Evolutionary conservation across 331 rosid genomes (phyloP).

Genomic region (Prunus yedoensis): DNA sequence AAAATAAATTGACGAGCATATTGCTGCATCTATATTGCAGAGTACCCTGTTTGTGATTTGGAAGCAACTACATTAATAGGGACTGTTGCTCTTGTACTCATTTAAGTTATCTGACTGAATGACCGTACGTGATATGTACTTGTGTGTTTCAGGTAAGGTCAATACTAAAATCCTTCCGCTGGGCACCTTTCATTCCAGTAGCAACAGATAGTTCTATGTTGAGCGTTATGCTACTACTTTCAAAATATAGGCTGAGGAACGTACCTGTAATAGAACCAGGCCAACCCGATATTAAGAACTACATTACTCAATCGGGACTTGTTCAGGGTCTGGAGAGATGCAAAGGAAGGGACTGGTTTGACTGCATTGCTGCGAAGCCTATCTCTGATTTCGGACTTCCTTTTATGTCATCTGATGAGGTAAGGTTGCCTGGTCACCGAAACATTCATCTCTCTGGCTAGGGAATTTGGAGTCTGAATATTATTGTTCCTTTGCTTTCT

Average conservation of each 20-base stretch:
- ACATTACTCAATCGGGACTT: constrained; percentile 87
- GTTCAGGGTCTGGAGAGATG: constrained; percentile 84
- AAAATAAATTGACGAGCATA: not conserved
- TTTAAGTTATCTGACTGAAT: not conserved
- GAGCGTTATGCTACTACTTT: constrained; percentile 78
- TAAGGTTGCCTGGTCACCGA: constrained; percentile 9
- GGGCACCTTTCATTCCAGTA: constrained; percentile 87
- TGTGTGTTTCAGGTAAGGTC: constrained; percentile 65
- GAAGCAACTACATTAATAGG: constrained; percentile 1
- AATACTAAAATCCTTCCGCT: constrained; percentile 64
- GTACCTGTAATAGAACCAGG: constrained; percentile 87
- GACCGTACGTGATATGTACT: not conserved
- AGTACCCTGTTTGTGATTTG: not conserved
- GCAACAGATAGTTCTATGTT: constrained; percentile 64
- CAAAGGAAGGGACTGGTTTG: constrained; percentile 95
- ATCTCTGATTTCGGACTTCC: constrained; percentile 85
- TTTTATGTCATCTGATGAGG: constrained; percentile 69
- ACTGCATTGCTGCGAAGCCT: constrained; percentile 56
- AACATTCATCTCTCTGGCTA: constrained; percentile 2
- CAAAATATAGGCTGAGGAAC: constrained; percentile 86
- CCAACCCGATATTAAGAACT: constrained; percentile 62
- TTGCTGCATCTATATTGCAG: not conserved
- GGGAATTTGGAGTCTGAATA: constrained; percentile 18
- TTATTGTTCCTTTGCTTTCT: constrained; percentile 16
- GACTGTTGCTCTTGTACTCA: not conserved